phyloP scores from a whole-genome alignment of 805 yeast genomes.

The Yamadazyma endophytica region DNA sequence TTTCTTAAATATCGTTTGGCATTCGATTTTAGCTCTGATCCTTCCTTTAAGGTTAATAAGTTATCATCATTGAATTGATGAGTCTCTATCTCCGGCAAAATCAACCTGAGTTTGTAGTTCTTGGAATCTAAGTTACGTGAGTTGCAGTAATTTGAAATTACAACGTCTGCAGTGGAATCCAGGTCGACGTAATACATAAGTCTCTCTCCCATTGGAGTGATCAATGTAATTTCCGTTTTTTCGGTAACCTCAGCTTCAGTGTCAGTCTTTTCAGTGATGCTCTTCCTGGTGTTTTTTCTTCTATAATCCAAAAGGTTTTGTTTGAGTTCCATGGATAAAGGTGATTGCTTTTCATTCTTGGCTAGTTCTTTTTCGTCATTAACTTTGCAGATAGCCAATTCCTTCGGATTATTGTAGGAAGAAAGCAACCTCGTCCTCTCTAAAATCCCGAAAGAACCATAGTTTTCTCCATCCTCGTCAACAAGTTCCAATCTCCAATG shows the following conservation, averaged over 20 bases:
- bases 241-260: neutral
- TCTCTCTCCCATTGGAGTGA: slow-evolving; percentile 5
- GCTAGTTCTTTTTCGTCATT: slow-evolving; percentile 37
- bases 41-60: slow-evolving; percentile 3
- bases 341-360: slow-evolving; percentile 50
- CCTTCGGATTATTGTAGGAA: slow-evolving; percentile 72
- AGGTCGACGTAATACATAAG: too few relatives aligned
- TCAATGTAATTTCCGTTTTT: slow-evolving; percentile 7
- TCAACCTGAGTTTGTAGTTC: slow-evolving; percentile 21
- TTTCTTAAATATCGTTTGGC: slow-evolving; percentile 3
- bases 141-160: slow-evolving; percentile 23
- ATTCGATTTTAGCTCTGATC: slow-evolving; percentile 1
- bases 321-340: slow-evolving; percentile 45
- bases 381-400: slow-evolving; percentile 71
- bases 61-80: slow-evolving; percentile 2
- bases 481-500: slow-evolving; percentile 74
- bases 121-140: slow-evolving; percentile 23
- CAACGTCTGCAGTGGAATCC: slow-evolving; percentile 20
- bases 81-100: slow-evolving; percentile 7
- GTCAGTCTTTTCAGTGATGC: slow-evolving; percentile 9
- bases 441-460: slow-evolving; percentile 87
- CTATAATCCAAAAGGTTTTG: slow-evolving; percentile 15
- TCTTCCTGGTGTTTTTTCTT: neutral
- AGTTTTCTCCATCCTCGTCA: slow-evolving; percentile 92
- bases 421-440: slow-evolving; percentile 63